These are phyloP conservation scores for Incumbomyces lentus DNA, from an alignment of 2,329 filamentous ascomycete genomes.

Conservation along the genomic window DNA sequence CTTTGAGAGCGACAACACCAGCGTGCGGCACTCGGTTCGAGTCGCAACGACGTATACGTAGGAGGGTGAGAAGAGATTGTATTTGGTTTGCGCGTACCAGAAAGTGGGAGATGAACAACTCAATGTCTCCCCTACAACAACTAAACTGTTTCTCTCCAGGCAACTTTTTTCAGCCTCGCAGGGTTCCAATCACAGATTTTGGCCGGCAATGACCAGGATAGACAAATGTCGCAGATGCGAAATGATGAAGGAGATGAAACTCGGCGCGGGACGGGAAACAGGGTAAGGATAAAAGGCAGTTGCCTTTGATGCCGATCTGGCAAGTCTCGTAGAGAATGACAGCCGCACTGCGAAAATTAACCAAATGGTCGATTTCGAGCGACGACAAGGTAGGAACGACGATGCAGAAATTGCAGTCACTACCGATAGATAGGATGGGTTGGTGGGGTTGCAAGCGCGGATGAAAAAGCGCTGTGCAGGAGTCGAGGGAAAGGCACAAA, in stretches of 20 bases:
- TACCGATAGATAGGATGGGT: neutral
- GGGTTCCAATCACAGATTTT: neutral
- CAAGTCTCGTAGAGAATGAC: constrained; percentile 6
- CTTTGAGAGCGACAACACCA: constrained; percentile 9
- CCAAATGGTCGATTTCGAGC: neutral
- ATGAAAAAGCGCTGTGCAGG: neutral
- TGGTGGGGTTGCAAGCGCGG: constrained; percentile 2
- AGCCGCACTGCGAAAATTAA: constrained; percentile 2
- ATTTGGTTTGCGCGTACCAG: constrained; percentile 37
- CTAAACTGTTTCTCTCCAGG: constrained; percentile 30
- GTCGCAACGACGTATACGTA: constrained; percentile 2
- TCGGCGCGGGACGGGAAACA: neutral
- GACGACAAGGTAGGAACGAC: constrained; percentile 2
- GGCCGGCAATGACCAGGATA: constrained; percentile 1
- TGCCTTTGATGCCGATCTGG: constrained; percentile 1
- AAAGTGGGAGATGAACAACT: constrained; percentile 87
- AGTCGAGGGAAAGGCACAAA: neutral
- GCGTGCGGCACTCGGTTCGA: constrained; percentile 9
- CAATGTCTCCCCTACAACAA: constrained; percentile 79
- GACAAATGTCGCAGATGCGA: constrained; percentile 4
- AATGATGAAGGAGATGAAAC: neutral
- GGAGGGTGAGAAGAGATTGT: constrained; percentile 5
- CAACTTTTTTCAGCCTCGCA: constrained; percentile 12
- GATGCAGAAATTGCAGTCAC: neutral
- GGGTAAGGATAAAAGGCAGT: constrained; percentile 3